phyloP scores from a whole-genome alignment of 2,329 filamentous ascomycete species.

The Sphaerulina vaccinii region DNA sequence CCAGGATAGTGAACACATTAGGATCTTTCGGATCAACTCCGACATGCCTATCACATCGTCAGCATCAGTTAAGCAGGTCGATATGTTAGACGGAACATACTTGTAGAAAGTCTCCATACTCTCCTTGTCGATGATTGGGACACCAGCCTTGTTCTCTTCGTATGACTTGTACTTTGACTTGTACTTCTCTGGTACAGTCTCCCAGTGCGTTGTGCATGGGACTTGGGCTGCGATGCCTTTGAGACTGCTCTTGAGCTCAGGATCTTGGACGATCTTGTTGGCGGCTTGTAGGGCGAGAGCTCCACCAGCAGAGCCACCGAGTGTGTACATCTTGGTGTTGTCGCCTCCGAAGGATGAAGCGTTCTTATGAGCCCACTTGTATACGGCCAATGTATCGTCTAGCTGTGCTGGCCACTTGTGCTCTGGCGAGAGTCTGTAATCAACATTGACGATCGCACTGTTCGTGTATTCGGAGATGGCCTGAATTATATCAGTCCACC shows the following conservation, averaged over 20 bases:
- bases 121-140: constrained; percentile 27
- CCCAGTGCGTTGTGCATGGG: constrained; percentile 38
- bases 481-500: neutral
- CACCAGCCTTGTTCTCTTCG: constrained; percentile 24
- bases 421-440: constrained; percentile 48
- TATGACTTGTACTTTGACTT: constrained; percentile 25
- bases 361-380: constrained; percentile 40
- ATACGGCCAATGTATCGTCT: constrained; percentile 40
- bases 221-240: constrained; percentile 38
- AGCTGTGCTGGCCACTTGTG: constrained; percentile 45
- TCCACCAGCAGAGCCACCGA: constrained; percentile 33
- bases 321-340: constrained; percentile 25
- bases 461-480: constrained; percentile 26
- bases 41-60: too few relatives aligned
- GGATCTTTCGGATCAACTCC: constrained; percentile 26
- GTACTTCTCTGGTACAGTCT: constrained; percentile 28
- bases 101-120: constrained; percentile 29
- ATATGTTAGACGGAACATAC: too few relatives aligned
- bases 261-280: constrained; percentile 25
- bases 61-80: too few relatives aligned
- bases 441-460: constrained; percentile 39
- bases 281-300: constrained; percentile 26
- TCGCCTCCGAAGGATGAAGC: constrained; percentile 27
- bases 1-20: constrained; percentile 24
- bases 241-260: constrained; percentile 31